Conservation (phyloP, 495 filamentous ascomycete species). For the Sabuloglossum arenarium region DNA sequence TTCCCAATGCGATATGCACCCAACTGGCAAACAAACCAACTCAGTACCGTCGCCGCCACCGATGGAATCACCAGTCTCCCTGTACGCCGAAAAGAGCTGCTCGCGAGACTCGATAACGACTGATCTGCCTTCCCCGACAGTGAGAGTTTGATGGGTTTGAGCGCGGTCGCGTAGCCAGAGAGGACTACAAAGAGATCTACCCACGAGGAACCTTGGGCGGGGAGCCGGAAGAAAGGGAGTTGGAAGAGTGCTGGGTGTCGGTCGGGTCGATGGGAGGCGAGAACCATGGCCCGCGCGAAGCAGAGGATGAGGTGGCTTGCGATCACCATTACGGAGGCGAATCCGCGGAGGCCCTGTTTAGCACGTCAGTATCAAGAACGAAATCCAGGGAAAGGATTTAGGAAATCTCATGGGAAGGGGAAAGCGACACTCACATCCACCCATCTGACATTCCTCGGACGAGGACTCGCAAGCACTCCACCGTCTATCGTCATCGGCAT, state of each 20-base stretch:
- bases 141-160: conserved; percentile 13
- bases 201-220: background rate
- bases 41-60: conserved; percentile 11
- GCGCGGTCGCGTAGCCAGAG: background rate
- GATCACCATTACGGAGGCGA: background rate
- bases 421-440: background rate
- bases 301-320: background rate
- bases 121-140: conserved; percentile 9
- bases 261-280: background rate
- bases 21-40: conserved; percentile 16
- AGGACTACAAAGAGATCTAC: background rate
- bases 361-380: background rate
- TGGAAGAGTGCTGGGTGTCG: background rate
- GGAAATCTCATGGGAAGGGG: background rate
- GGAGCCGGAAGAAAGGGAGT: background rate
- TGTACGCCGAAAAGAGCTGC: conserved; percentile 12
- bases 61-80: conserved; percentile 14
- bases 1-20: conserved; percentile 13
- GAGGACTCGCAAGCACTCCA: no score
- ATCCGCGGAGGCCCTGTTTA: background rate
- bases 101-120: conserved; percentile 13
- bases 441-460: background rate
- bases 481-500: no score
- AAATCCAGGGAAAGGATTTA: background rate
- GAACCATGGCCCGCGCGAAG: background rate